Evolutionary conservation across 106 monocot species (phyloP).

Genomic region (Apostasia ramifera): DNA sequence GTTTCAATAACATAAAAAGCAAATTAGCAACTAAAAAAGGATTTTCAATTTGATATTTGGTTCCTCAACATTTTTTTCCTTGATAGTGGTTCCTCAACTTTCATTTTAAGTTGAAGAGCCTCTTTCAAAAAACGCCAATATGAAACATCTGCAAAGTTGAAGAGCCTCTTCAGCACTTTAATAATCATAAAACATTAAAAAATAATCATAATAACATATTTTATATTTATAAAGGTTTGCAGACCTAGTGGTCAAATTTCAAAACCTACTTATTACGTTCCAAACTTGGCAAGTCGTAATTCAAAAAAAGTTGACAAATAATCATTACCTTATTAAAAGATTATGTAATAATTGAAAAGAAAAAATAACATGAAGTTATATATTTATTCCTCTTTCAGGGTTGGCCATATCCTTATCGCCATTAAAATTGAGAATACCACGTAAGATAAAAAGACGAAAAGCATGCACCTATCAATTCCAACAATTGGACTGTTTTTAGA

Average conservation of each 20-base stretch:
- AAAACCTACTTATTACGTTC: too few species aligned
- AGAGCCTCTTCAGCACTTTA: too few species aligned
- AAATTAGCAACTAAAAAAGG: neutral
- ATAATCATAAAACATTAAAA: too few species aligned
- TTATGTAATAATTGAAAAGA: neutral
- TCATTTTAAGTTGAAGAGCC: neutral
- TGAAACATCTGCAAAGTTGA: too few species aligned
- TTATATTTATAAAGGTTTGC: too few species aligned
- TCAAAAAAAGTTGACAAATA: neutral
- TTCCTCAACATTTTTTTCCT: too few species aligned
- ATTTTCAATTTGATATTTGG: neutral
- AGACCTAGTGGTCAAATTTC: too few species aligned
- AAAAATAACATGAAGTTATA: neutral
- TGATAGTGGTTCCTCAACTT: too few species aligned
- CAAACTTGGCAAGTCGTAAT: neutral
- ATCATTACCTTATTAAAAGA: neutral
- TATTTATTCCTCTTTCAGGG: too few species aligned
- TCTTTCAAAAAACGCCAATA: too few species aligned
- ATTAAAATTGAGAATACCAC: neutral
- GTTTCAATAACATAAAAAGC: neutral
- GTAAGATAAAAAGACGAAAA: neutral
- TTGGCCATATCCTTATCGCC: neutral
- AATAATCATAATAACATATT: too few species aligned
- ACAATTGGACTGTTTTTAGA: constrained; percentile 24
- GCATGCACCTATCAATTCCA: constrained; percentile 45